These are phyloP conservation scores for Candida smagusa DNA, from an alignment of 1,139 yeast genomes.

Conservation along the genomic window DNA sequence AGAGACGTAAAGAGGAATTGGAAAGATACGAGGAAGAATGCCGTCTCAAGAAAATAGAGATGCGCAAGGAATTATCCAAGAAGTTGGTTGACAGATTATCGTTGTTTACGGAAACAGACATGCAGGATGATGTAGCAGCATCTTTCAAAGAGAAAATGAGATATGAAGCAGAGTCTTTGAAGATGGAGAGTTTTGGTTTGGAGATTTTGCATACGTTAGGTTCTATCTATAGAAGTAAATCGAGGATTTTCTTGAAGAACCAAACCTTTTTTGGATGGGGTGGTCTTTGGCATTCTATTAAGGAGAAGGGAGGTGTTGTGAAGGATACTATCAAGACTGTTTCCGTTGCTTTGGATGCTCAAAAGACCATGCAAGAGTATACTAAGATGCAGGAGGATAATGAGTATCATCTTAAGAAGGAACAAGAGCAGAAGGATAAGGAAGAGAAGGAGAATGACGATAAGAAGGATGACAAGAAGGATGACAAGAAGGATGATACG, in stretches of 20 bases:
- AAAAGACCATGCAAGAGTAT: constrained; percentile 79
- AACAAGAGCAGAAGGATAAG: constrained; percentile 26
- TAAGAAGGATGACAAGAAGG: constrained; percentile 26
- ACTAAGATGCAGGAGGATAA: constrained; percentile 64
- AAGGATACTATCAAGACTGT: constrained; percentile 87
- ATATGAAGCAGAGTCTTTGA: constrained; percentile 82
- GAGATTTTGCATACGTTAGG: constrained; percentile 90
- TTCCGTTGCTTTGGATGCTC: constrained; percentile 86
- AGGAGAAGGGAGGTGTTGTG: constrained; percentile 81
- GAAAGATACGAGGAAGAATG: constrained; percentile 82
- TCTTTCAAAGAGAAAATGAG: constrained; percentile 70
- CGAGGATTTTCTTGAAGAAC: constrained; percentile 52
- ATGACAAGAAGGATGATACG: no score
- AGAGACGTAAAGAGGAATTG: constrained; percentile 56
- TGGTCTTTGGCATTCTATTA: constrained; percentile 79
- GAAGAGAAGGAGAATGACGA: constrained; percentile 7
- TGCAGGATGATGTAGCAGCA: constrained; percentile 61
- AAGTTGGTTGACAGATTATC: constrained; percentile 66
- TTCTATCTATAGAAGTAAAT: constrained; percentile 66
- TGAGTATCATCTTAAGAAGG: constrained; percentile 45
- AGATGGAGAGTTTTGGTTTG: constrained; percentile 91
- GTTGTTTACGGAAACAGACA: constrained; percentile 80
- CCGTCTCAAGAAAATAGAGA: constrained; percentile 64
- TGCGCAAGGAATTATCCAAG: constrained; percentile 61
- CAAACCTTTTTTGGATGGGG: constrained; percentile 75